phyloP scores from a whole-genome alignment of 306 rosid genomes.

The Pachyrhizus erosus region DNA sequence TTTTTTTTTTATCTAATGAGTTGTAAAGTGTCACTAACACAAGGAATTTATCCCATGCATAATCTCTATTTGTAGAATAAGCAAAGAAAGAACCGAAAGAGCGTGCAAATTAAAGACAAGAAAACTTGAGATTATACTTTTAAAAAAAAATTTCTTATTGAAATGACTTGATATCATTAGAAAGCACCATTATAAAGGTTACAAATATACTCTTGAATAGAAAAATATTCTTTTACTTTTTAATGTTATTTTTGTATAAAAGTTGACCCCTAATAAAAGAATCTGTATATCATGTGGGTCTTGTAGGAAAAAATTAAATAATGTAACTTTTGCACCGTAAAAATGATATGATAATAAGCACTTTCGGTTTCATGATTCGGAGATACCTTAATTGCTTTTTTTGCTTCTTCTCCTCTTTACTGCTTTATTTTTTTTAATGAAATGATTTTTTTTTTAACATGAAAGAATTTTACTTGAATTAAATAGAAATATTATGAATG shows the following conservation, averaged over 20 bases:
- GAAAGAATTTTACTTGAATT: too few relatives aligned
- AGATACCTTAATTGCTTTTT: neutral
- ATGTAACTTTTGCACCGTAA: neutral
- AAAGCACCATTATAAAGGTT: slow-evolving; percentile 38
- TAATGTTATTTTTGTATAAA: neutral
- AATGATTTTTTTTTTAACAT: too few relatives aligned
- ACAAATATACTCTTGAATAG: neutral
- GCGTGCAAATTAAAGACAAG: slow-evolving; percentile 8
- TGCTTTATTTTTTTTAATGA: too few relatives aligned
- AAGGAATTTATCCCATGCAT: slow-evolving; percentile 44
- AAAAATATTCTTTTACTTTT: slow-evolving; percentile 19
- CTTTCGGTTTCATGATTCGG: neutral
- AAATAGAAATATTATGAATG: too few relatives aligned
- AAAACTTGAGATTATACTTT: neutral
- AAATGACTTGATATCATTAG: slow-evolving; percentile 34
- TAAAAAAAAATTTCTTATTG: too few relatives aligned
- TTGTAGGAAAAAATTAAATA: neutral
- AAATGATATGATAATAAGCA: neutral
- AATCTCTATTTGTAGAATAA: slow-evolving; percentile 40
- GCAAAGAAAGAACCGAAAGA: slow-evolving; percentile 42
- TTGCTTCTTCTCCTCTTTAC: neutral
- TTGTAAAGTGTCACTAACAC: slow-evolving; percentile 46
- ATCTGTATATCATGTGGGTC: neutral
- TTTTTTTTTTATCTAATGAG: slow-evolving; percentile 29
- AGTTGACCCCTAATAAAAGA: neutral